phyloP scores from a whole-genome alignment of 257 asterid species.

The Capsicum chinense region DNA sequence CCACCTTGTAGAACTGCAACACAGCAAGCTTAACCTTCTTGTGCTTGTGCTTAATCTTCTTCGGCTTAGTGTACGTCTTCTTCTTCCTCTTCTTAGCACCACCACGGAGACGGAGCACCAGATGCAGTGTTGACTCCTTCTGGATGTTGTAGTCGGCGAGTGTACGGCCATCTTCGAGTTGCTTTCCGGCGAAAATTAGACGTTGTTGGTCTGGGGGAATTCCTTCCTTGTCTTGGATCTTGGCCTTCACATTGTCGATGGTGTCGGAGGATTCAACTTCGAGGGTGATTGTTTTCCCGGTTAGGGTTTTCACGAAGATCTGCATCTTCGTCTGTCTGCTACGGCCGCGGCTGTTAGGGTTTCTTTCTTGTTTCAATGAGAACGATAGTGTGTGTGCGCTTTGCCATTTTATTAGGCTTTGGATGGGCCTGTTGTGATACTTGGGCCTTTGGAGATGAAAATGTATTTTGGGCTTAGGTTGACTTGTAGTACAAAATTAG shows the following conservation, averaged over 20 bases:
- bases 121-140: conserved; percentile 74
- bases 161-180: conserved; percentile 17
- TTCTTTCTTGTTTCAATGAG: not conserved
- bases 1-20: conserved; percentile 72
- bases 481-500: not conserved
- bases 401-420: not conserved
- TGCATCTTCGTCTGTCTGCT: conserved; percentile 51
- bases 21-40: conserved; percentile 75
- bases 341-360: not conserved
- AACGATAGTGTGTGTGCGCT: not conserved
- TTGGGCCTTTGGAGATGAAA: not conserved
- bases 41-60: conserved; percentile 73
- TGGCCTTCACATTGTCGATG: conserved; percentile 28
- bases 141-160: conserved; percentile 28
- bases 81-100: conserved; percentile 82
- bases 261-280: conserved; percentile 24
- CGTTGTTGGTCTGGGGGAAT: conserved; percentile 28
- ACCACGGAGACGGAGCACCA: conserved; percentile 71
- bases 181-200: conserved; percentile 22
- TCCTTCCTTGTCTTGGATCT: conserved; percentile 27
- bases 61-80: conserved; percentile 80
- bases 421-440: not conserved
- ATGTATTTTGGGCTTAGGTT: not conserved
- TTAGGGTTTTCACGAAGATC: conserved; percentile 83
- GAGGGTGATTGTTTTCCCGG: conserved; percentile 68